These are phyloP conservation scores for Lipomyces starkeyi DNA, from an alignment of 805 yeast species.

Conservation along the genomic window DNA sequence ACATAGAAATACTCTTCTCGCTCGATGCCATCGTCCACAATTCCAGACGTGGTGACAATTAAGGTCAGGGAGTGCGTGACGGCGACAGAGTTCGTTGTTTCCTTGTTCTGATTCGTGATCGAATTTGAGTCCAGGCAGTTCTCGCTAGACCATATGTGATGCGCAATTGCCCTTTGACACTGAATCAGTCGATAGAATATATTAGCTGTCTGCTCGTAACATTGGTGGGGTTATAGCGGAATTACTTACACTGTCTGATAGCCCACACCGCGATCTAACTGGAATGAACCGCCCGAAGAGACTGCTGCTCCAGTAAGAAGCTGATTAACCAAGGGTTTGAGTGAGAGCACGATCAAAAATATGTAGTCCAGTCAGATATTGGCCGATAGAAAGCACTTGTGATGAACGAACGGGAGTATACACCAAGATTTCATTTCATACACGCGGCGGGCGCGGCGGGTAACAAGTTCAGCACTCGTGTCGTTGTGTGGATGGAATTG, in stretches of 20 bases:
- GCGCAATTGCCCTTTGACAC: background rate
- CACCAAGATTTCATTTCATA: background rate
- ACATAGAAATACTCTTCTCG: constrained; percentile 1
- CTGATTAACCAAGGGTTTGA: background rate
- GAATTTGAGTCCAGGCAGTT: background rate
- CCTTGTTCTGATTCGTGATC: constrained; percentile 3
- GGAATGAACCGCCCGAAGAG: background rate
- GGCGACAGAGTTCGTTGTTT: background rate
- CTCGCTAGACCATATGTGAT: background rate
- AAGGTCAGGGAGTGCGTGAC: background rate
- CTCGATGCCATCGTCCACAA: background rate
- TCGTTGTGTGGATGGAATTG: too few relatives aligned
- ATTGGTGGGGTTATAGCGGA: background rate
- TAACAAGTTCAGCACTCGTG: background rate
- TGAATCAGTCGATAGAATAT: background rate
- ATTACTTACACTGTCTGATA: background rate
- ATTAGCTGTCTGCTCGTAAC: background rate
- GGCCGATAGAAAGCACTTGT: too few relatives aligned
- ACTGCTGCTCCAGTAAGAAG: background rate
- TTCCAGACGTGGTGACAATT: background rate
- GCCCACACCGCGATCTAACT: background rate
- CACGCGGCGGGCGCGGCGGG: background rate
- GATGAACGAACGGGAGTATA: too few relatives aligned
- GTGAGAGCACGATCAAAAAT: background rate
- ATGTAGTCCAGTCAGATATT: background rate